phyloP scores from a whole-genome alignment of 2,329 filamentous ascomycete species.

The Berkeleyomyces basicola region DNA sequence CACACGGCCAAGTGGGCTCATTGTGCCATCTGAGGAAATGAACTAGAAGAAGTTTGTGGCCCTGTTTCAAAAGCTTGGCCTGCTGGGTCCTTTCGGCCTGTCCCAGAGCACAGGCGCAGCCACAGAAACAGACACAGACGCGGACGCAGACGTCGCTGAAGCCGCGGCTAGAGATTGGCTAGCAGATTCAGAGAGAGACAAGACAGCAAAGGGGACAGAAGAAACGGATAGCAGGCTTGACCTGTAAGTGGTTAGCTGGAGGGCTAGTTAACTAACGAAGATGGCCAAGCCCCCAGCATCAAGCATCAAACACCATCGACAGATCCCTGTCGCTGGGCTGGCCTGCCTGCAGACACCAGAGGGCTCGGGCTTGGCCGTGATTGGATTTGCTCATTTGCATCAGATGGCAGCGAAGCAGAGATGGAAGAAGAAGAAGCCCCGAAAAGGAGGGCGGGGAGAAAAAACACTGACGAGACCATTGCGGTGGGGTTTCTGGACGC shows the following conservation, averaged over 20 bases:
- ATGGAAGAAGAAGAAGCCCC: background rate
- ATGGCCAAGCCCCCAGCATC: too few species aligned
- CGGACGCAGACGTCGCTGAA: background rate
- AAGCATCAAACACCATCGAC: background rate
- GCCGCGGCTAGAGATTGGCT: background rate
- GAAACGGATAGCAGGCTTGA: background rate
- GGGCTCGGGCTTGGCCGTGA: background rate
- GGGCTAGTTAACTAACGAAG: too few species aligned
- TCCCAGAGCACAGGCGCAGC: background rate
- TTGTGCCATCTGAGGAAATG: slow-evolving; percentile 1
- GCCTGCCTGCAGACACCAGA: background rate
- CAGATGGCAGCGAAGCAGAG: background rate
- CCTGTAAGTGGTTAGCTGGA: too few species aligned
- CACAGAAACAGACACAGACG: background rate
- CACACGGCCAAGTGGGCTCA: background rate
- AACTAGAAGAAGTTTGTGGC: background rate
- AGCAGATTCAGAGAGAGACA: background rate
- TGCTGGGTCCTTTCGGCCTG: background rate
- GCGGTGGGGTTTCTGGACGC: too few species aligned
- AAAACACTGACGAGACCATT: too few species aligned
- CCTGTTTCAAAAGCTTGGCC: slow-evolving; percentile 1
- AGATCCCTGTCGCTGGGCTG: background rate
- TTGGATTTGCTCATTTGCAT: background rate
- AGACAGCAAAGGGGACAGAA: background rate
- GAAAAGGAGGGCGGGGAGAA: background rate